Evolutionary conservation across 1,139 yeast genomes (phyloP), one percentile per base, ranked within the genome.

Genomic region (Scheffersomyces insectosa): DNA sequence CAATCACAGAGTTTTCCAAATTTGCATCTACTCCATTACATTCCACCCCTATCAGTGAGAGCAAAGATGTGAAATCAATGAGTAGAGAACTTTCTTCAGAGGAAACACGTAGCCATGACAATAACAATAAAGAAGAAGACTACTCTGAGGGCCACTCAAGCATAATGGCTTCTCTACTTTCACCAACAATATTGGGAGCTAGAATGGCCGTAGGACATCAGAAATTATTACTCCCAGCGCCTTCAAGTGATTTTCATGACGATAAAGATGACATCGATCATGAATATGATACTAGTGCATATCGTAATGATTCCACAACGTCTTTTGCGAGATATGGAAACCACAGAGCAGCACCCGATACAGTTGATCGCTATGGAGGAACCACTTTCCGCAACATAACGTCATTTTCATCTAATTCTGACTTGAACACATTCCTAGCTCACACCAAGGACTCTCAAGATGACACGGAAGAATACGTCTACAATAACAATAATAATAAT

Each of bases 141-240:
- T 6, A 23, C 16, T 8, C 23, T 31, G 34, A 31, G 4, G 23
- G 12, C 23, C 15, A 38, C 36, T n/a, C 40, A 38, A 14, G 46
- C 44, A 11, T 20, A 40, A 11, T 41, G 45, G 12, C 38, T 43
- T 39, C 42, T 5, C 44, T 62, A 5, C 49, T 61, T 10, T 69
- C 72, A 31, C 77, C 77, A 3, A 71, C 77, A 1, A 55, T 54
- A 35, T 49, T 70, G 11, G 77, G 77, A 0, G 75, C 75, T n/a
- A 61, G 63, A 46, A 51, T 67, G 42, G 77, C 77, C 1, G 46
- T 68, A 38, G 55, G 60, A 23, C 59, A 54, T 15, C 62, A 59
- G 28, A 47, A 50, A 39, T 48, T 65, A 33, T 48, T 67, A n/a
- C 59, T 67, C 45, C 58, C 69, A 2, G 59, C 62, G 12, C 48